Base-by-base conservation (phyloP, 441 rosid species). In the Aquilaria agallochum region DNA sequence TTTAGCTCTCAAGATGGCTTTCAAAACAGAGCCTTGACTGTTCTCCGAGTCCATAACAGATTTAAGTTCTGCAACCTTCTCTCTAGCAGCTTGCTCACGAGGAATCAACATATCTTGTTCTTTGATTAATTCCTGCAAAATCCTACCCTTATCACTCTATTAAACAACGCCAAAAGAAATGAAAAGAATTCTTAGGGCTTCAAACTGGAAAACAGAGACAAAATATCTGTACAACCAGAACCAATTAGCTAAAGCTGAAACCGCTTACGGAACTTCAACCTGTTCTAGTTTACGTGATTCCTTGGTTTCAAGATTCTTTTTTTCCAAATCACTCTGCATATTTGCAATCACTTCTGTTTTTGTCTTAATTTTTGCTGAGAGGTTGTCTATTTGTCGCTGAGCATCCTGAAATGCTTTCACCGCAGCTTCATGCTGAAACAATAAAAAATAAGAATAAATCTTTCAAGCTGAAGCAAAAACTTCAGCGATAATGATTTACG, bases 11-110 rank as follows among this genome's bases (percentile, higher is more conserved):
- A 91, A 68, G 68, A 94, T 81, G 67, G 96, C 99, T 76, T 78
- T 91, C 71, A 94, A 67, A 75, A 94, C 92, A 63, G 94, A 85
- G 67, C 96, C 95, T 72, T 91, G 97, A 78, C 95, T 92, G 78
- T 74, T 91, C 78, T 95, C 99, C 50, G 92, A 86, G 69, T 83
- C 92, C 80, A 82, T 75, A 56, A 83, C 79, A 44, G 88, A 80
- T 72, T 79, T 89, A 62, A 95, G 91, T 73, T 95, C 97, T 48
- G 82, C 85, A 74, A 89, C 85, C 80, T 91, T 91, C 79, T 83
- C 92, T 71, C 97, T 88, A 14, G 97, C 97, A 52, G 84, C 89
- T 72, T 95, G 92, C 70, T 92, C 99, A 71, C 77, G 89, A 44
- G 97, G 92, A 81, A 83, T 82, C 63, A 91, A 67, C 33, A 74